A percentile compares a stretch with the other conserved stretches of the same genome.
phyloP scores from a whole-genome alignment of 768 basidiomycete genomes.

The Ramaria sp. region DNA sequence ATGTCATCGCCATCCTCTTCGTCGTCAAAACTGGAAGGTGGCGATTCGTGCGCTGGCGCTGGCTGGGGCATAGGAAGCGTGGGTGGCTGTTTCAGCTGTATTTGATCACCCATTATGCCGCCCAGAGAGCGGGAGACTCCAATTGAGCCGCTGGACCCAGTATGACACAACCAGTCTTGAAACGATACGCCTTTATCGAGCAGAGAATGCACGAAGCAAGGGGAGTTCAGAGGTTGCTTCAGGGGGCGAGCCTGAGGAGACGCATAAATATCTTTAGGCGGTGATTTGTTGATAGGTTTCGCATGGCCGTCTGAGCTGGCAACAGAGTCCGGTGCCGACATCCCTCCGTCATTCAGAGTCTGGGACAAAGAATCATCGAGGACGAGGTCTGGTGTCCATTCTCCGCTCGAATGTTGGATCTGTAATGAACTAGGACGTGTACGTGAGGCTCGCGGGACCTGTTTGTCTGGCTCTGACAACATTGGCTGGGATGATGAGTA shows the following conservation, averaged over 20 bases:
- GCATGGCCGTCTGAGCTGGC: background rate
- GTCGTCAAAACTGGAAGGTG: conserved; percentile 9
- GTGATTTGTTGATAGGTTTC: background rate
- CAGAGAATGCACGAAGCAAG: conserved; percentile 89
- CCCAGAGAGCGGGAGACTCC: conserved; percentile 14
- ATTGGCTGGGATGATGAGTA: background rate
- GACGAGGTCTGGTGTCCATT: conserved; percentile 7
- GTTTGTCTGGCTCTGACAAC: background rate
- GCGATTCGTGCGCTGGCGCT: background rate
- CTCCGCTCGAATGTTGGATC: conserved; percentile 10
- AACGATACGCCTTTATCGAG: conserved; percentile 76
- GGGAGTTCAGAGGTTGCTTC: conserved; percentile 42
- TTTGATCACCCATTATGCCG: conserved; percentile 13
- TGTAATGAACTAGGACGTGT: conserved; percentile 4
- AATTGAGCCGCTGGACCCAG: conserved; percentile 13
- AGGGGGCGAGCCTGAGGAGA: background rate
- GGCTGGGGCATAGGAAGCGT: conserved; percentile 15
- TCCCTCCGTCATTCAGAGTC: background rate
- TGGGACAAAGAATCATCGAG: background rate
- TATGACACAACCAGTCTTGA: conserved; percentile 52
- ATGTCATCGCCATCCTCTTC: conserved; percentile 36
- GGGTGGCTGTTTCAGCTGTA: conserved; percentile 12
- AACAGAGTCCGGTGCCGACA: background rate
- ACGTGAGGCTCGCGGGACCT: background rate
- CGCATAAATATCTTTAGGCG: background rate